These are phyloP conservation scores for Solanum hybrid DNA, from an alignment of 305 asterid species.

Conservation along the genomic window DNA sequence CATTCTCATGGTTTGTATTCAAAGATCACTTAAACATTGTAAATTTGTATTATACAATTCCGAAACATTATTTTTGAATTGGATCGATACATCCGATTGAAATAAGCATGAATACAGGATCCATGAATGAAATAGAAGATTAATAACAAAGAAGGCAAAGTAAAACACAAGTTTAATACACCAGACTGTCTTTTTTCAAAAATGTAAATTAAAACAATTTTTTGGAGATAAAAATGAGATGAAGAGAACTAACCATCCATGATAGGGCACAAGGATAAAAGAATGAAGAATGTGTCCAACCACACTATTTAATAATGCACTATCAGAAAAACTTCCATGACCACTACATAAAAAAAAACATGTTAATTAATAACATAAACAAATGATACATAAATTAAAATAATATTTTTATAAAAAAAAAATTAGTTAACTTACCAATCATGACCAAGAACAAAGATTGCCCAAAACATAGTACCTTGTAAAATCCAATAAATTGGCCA, in stretches of 20 bases:
- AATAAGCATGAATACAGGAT: no score
- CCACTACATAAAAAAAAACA: constrained; percentile 43
- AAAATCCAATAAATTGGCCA: constrained; percentile 90
- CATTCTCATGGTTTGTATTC: background rate
- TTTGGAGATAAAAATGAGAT: background rate
- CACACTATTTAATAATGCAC: constrained; percentile 46
- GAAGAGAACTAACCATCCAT: constrained; percentile 62
- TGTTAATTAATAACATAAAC: no score
- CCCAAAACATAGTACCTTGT: constrained; percentile 99
- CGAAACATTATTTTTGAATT: background rate
- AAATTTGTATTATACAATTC: no score
- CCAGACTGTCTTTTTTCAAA: background rate
- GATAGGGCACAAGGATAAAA: constrained; percentile 87
- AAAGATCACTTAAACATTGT: background rate
- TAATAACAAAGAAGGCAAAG: no score
- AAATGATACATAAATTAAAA: background rate
- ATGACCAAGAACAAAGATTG: constrained; percentile 92
- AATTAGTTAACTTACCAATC: constrained; percentile 47
- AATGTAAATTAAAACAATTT: background rate
- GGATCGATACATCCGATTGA: background rate
- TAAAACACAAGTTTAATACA: background rate
- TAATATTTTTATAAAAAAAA: background rate
- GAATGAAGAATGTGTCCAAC: constrained; percentile 86
- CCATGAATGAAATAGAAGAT: no score
- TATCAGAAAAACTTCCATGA: constrained; percentile 81